Conservation (phyloP, 78 protist species). For the Dictyostelium firmibasis region DNA sequence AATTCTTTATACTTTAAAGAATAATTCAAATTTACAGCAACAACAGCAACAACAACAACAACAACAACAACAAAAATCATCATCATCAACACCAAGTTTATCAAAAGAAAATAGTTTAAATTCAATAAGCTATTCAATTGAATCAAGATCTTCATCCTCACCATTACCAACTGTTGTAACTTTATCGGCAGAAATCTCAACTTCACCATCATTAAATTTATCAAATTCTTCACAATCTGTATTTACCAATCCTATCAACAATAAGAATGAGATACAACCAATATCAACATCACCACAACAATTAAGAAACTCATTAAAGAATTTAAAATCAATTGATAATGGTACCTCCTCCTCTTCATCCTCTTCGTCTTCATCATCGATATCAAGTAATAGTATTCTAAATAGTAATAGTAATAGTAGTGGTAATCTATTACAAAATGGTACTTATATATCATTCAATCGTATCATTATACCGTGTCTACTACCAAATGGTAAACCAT, state of each 20-base stretch:
- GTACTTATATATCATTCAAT: not conserved
- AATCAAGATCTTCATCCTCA: not conserved
- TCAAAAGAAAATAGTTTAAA: not conserved
- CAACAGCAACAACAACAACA: not conserved
- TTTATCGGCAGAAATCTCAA: not conserved
- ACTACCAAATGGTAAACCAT: conserved; percentile 45
- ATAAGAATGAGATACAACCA: not conserved
- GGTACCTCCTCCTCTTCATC: not conserved
- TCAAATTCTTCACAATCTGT: conserved; percentile 2
- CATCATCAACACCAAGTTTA: not conserved
- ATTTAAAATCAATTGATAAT: not conserved
- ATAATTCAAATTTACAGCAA: not conserved
- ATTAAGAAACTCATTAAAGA: not conserved
- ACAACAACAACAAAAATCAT: too few relatives aligned
- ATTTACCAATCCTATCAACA: not conserved
- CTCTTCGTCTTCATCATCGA: not conserved
- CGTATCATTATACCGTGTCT: conserved; percentile 58
- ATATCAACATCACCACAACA: not conserved
- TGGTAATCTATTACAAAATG: not conserved
- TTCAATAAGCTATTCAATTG: not conserved
- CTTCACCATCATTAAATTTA: not conserved
- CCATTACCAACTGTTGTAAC: conserved; percentile 17
- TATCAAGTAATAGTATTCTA: not conserved
- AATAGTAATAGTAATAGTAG: not conserved
- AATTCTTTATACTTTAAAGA: conserved; percentile 44